A percentile compares a stretch with the other conserved stretches of the same genome.
Evolutionary conservation across 805 yeast species (phyloP).

Genomic region (Hanseniaspora vineae): DNA sequence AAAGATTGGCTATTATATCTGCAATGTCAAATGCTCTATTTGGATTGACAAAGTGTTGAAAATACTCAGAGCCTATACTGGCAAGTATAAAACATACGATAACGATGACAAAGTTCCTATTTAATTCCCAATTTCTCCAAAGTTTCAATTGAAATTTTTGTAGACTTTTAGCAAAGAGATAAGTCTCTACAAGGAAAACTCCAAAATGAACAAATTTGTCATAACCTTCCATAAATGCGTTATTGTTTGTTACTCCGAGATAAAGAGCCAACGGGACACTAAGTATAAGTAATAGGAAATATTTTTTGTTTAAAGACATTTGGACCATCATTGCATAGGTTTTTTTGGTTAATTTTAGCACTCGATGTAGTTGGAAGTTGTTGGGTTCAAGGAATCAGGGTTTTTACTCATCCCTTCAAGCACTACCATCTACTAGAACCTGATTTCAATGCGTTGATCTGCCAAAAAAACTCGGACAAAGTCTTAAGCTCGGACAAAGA

Average conservation of each 20-base stretch:
- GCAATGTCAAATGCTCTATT: constrained; percentile 33
- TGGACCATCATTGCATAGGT: neutral
- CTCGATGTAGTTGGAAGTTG: too few relatives aligned
- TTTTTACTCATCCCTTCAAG: too few relatives aligned
- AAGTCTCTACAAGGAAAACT: constrained; percentile 35
- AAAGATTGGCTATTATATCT: constrained; percentile 31
- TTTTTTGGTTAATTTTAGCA: too few relatives aligned
- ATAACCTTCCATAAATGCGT: constrained; percentile 19
- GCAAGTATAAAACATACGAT: constrained; percentile 34
- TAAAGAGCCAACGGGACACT: constrained; percentile 9
- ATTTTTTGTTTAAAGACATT: constrained; percentile 9
- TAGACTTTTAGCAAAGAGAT: constrained; percentile 30
- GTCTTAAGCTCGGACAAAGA: too few relatives aligned
- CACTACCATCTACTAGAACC: too few relatives aligned
- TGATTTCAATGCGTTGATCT: too few relatives aligned
- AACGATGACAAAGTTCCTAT: constrained; percentile 22
- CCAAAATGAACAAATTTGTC: constrained; percentile 41
- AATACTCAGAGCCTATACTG: constrained; percentile 36
- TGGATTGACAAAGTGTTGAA: constrained; percentile 33
- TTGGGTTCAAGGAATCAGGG: too few relatives aligned
- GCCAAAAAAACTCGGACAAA: too few relatives aligned
- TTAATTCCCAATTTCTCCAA: neutral
- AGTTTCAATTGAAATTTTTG: neutral
- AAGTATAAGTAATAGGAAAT: constrained; percentile 8
- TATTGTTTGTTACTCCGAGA: constrained; percentile 1